These are phyloP conservation scores for Phytophthora podocarpi DNA, from an alignment of 352 stramenopile genomes.

Conservation along the genomic window DNA sequence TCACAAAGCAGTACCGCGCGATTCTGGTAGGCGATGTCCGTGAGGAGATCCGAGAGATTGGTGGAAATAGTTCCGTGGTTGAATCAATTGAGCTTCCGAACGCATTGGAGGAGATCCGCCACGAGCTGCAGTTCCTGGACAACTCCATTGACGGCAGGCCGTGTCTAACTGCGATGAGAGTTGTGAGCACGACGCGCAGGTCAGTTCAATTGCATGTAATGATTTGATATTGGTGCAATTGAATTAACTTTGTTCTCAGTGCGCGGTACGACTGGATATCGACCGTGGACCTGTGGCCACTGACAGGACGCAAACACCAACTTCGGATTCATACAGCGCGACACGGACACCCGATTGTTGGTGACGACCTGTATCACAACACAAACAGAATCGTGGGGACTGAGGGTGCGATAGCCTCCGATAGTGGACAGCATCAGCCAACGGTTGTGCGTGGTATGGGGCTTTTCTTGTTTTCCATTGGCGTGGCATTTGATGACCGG, in stretches of 20 bases:
- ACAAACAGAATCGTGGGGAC: neutral
- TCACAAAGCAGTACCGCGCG: slow-evolving; percentile 61
- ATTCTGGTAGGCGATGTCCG: slow-evolving; percentile 47
- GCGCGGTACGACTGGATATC: slow-evolving; percentile 63
- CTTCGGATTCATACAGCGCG: slow-evolving; percentile 65
- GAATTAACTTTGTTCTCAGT: slow-evolving; percentile 18
- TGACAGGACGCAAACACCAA: slow-evolving; percentile 75
- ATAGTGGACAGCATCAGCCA: neutral
- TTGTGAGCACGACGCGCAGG: slow-evolving; percentile 45
- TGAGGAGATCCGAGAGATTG: neutral
- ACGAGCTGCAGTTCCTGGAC: slow-evolving; percentile 34
- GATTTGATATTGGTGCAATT: neutral
- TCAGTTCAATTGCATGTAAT: slow-evolving; percentile 4
- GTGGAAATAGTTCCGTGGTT: neutral
- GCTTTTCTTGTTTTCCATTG: slow-evolving; percentile 58
- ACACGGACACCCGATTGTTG: slow-evolving; percentile 65
- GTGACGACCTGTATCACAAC: slow-evolving; percentile 68
- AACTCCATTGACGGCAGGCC: slow-evolving; percentile 29
- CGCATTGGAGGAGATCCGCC: slow-evolving; percentile 18
- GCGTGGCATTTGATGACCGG: slow-evolving; percentile 47
- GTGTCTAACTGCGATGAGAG: slow-evolving; percentile 37
- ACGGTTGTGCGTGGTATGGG: slow-evolving; percentile 53
- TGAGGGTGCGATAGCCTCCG: neutral
- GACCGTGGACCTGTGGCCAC: slow-evolving; percentile 69
- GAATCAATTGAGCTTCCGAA: slow-evolving; percentile 14